These are phyloP conservation scores for Coniochaeta sp. DNA, from an alignment of 2,329 filamentous ascomycete genomes.

Conservation along the genomic window DNA sequence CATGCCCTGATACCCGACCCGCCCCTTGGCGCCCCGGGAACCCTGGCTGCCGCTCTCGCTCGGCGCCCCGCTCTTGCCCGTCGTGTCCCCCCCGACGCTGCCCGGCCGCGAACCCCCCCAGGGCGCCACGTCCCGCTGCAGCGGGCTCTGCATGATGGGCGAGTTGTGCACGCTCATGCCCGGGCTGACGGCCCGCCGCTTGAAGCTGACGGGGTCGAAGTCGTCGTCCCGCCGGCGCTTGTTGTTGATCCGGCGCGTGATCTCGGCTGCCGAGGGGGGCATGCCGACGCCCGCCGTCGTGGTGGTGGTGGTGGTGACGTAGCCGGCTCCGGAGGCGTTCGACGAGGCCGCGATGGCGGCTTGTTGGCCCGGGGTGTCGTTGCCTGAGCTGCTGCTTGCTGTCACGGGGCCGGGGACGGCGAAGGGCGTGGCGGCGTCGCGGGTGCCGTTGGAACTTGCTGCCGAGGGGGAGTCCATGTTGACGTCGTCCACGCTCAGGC, in stretches of 20 bases:
- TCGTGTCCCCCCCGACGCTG: constrained; percentile 48
- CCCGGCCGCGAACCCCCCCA: constrained; percentile 63
- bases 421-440: constrained; percentile 14
- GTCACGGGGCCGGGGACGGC: constrained; percentile 18
- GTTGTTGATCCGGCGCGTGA: constrained; percentile 69
- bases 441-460: constrained; percentile 12
- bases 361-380: constrained; percentile 23
- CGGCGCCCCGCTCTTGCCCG: constrained; percentile 41
- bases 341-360: not conserved
- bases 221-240: constrained; percentile 89
- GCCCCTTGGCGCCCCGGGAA: constrained; percentile 13
- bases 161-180: constrained; percentile 88
- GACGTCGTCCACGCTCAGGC: constrained; percentile 59
- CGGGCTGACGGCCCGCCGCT: constrained; percentile 83
- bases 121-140: constrained; percentile 60
- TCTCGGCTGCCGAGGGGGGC: constrained; percentile 62
- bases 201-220: constrained; percentile 80
- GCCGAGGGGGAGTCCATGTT: constrained; percentile 61
- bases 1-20: constrained; percentile 86
- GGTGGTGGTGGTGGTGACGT: not conserved
- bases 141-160: constrained; percentile 77
- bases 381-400: constrained; percentile 21
- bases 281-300: constrained; percentile 8
- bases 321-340: not conserved
- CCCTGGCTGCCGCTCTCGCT: constrained; percentile 28